Conservation (phyloP, 768 basidiomycete species). For the Suillus cothurnatus region DNA sequence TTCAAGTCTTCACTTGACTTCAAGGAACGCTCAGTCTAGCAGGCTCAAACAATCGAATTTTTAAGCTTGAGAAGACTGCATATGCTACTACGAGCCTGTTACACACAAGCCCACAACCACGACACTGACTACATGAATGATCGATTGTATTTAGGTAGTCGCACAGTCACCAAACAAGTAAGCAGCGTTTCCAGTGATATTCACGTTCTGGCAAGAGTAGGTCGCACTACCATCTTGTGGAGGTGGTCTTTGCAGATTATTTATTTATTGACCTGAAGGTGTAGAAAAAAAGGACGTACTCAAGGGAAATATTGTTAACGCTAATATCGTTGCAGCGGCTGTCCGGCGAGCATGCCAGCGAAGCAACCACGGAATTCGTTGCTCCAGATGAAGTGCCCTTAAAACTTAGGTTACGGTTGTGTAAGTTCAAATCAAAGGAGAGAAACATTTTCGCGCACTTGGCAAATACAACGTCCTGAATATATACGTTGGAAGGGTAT, state of each 20-base stretch:
- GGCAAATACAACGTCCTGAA: conserved; percentile 43
- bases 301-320: conserved; percentile 46
- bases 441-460: conserved; percentile 21
- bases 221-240: conserved; percentile 43
- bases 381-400: conserved; percentile 46
- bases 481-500: conserved; percentile 38
- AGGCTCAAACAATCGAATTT: neutral
- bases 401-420: conserved; percentile 32
- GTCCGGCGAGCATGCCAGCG: conserved; percentile 42
- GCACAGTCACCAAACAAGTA: conserved; percentile 41
- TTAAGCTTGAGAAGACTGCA: neutral
- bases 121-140: neutral
- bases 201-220: conserved; percentile 58
- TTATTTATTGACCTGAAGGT: neutral
- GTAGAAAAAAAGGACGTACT: conserved; percentile 35
- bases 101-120: neutral
- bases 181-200: conserved; percentile 46
- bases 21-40: neutral
- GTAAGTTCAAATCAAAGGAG: conserved; percentile 19
- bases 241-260: conserved; percentile 29
- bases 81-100: neutral
- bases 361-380: conserved; percentile 40
- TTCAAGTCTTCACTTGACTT: too few species aligned
- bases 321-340: conserved; percentile 47
- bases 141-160: conserved; percentile 16